Evolutionary conservation across 2,329 filamentous ascomycete species (phyloP).

Genomic region (Trichoderma brevicompactum): DNA sequence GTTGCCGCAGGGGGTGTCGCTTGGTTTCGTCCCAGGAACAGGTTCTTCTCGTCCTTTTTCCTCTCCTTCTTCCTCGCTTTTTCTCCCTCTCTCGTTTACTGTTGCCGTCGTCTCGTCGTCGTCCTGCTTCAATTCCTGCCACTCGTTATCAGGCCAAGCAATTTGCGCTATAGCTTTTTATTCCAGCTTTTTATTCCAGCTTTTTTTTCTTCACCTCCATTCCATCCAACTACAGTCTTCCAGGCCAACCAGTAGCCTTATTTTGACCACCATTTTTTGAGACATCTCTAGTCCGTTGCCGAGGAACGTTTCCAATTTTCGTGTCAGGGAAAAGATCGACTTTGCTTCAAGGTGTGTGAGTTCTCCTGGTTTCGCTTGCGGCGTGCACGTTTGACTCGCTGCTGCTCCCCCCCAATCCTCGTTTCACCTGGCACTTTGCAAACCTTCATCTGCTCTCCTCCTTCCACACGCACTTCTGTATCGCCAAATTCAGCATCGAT

Average conservation of each 20-base stretch:
- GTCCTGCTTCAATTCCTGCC: conserved; percentile 43
- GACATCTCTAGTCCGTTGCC: conserved; percentile 33
- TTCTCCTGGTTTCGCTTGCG: conserved; percentile 28
- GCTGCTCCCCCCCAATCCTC: conserved; percentile 29
- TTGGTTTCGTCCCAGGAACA: conserved; percentile 28
- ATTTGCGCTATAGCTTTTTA: conserved; percentile 38
- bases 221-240: conserved; percentile 14
- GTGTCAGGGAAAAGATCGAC: conserved; percentile 28
- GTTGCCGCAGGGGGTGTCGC: conserved; percentile 28
- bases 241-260: conserved; percentile 20
- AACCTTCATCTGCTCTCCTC: conserved; percentile 12
- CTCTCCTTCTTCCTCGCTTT: conserved; percentile 37
- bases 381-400: conserved; percentile 24
- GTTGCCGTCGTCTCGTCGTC: conserved; percentile 29
- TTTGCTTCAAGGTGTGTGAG: conserved; percentile 24
- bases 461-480: conserved; percentile 1
- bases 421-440: conserved; percentile 16
- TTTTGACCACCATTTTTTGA: conserved; percentile 27
- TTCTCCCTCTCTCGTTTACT: conserved; percentile 33
- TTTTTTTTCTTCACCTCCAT: conserved; percentile 20
- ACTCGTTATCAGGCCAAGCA: conserved; percentile 44
- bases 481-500: conserved; percentile 17
- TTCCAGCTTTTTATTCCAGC: conserved; percentile 34
- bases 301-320: conserved; percentile 32
- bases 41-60: conserved; percentile 36